Conservation (phyloP, 495 filamentous ascomycete species). For the Aspergillus funiculosus region DNA sequence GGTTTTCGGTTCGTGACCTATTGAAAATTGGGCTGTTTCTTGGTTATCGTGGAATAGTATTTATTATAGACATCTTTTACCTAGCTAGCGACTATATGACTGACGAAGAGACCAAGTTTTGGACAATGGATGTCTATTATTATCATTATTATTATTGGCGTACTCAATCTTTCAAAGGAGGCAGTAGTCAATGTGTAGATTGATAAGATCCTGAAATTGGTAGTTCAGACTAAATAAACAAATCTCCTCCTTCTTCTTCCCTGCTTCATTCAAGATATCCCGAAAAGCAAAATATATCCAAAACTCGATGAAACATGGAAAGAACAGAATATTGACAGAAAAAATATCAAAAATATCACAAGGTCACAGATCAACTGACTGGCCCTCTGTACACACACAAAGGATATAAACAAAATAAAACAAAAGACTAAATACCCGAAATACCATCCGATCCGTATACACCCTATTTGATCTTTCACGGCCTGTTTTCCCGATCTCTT, state of each 20-base stretch:
- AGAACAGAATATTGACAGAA: slow-evolving; percentile 6
- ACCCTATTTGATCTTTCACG: slow-evolving; percentile 3
- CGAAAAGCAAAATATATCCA: not conserved
- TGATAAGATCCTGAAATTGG: not conserved
- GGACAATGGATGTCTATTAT: no score
- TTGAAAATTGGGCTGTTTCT: no score
- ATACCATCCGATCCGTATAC: not conserved
- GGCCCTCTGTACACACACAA: slow-evolving; percentile 6
- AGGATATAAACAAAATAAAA: slow-evolving; percentile 7
- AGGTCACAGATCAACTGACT: not conserved
- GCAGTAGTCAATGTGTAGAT: no score
- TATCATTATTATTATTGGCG: no score
- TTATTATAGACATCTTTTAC: no score
- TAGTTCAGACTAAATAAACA: not conserved
- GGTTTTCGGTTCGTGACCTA: not conserved
- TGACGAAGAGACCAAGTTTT: no score
- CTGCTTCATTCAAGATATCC: not conserved
- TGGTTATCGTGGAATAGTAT: no score
- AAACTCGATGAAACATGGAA: not conserved
- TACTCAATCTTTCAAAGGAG: no score
- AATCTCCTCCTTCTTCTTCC: not conserved
- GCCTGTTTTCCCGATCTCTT: slow-evolving; percentile 8
- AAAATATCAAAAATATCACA: slow-evolving; percentile 8
- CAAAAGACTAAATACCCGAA: not conserved
- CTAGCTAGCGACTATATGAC: no score